Evolutionary conservation across 2,329 filamentous ascomycete species (phyloP).

Genomic region (Clarireedia hainanense): DNA sequence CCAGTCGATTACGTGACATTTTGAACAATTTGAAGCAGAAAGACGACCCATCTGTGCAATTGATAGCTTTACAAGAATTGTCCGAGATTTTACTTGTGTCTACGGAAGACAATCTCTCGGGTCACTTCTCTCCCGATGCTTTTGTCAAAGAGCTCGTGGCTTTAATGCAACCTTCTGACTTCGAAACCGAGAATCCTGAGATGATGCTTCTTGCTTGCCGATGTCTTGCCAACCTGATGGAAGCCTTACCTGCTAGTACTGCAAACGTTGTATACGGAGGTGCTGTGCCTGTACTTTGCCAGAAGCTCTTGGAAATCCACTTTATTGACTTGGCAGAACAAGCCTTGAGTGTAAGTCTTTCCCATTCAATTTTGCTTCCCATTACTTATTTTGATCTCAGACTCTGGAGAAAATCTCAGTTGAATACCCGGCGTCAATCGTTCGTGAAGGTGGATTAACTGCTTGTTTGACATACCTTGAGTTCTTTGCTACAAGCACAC

Average conservation of each 20-base stretch:
- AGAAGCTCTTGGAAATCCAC: conserved; percentile 90
- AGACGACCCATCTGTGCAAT: conserved; percentile 77
- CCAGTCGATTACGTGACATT: conserved; percentile 70
- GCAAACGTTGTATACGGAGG: conserved; percentile 97
- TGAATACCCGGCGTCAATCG: conserved; percentile 91
- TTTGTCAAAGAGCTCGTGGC: conserved; percentile 91
- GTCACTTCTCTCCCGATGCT: conserved; percentile 87
- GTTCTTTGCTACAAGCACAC: conserved; percentile 95
- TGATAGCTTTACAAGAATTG: conserved; percentile 86
- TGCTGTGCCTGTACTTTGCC: conserved; percentile 87
- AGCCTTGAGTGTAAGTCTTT: conserved; percentile 62
- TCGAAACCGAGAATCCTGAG: conserved; percentile 89
- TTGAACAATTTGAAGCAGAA: conserved; percentile 70
- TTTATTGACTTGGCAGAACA: conserved; percentile 98
- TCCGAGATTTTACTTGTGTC: conserved; percentile 91
- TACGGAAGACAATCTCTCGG: conserved; percentile 92
- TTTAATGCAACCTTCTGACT: conserved; percentile 85
- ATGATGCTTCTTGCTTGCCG: conserved; percentile 96
- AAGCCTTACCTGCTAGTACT: conserved; percentile 84
- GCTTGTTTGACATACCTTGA: conserved; percentile 95
- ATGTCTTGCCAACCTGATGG: conserved; percentile 95
- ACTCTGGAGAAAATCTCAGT: conserved; percentile 96
- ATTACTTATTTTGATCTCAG: conserved; percentile 28
- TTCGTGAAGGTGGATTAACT: conserved; percentile 87
- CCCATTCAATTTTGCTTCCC: neutral